Evolutionary conservation across 495 filamentous ascomycete genomes (phyloP), one percentile per base, ranked within the genome.

Genomic region (Talaromyces nanjingensis): DNA sequence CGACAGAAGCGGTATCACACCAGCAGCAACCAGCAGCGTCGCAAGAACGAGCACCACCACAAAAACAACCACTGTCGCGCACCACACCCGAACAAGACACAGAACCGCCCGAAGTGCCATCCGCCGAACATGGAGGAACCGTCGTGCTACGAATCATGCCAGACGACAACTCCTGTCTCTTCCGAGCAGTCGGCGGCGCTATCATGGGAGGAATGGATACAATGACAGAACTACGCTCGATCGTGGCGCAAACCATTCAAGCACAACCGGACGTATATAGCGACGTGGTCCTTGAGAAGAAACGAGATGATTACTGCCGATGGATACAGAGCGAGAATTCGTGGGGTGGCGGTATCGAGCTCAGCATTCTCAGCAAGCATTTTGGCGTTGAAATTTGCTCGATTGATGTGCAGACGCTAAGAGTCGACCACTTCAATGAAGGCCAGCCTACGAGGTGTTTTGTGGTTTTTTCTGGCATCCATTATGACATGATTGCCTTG

Each of bases 161-260:
- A 9, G 94, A 97, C 70, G 94, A 98, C 72, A 97, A 97, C 74
- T 90, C 86, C 53, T 98, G 94, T 74, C 86, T 98, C 64, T 98
- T 98, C 74, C 89, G 92, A 9, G 94, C 96, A 0, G 83, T 98
- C 25, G 87, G 88, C 60, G 88, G 86, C 59, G 90, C 91, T 3
- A 82, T 96, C 20, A 83, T 91, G 63, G 87, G 87, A 47, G 80
- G 79, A 6, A 84, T 90, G 69, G 87, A 92, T 65, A 78, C 82
- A n/a, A 90, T 90, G 79, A 83, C 81, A 1, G 86, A 90, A 65
- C 80, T 98, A 5, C 89, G 94, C 52, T 87, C 86, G n/a, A 74
- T 96, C 18, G 84, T 97, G 3, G 91, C 91, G n/a, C 83, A 85
- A 31, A 82, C 84, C 18, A 97, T 98, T 63, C 88, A 90, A 65